Evolutionary conservation across 495 filamentous ascomycete species (phyloP), one percentile per base, ranked within the genome.

Genomic region (Penicillium bovifimosum): DNA sequence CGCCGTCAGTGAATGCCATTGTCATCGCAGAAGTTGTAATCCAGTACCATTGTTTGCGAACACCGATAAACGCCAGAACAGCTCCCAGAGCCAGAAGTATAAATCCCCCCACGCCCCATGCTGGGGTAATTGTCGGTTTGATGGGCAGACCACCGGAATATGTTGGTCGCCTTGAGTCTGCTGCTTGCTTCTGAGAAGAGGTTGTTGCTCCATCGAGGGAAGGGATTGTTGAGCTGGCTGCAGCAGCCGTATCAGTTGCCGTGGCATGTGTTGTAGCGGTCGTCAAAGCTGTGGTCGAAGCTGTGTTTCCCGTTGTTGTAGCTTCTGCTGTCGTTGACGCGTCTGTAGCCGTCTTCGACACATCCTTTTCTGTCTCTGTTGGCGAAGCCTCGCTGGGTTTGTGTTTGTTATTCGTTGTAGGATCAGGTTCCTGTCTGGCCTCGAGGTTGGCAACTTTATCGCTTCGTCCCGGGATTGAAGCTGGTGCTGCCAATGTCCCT

Each of bases 61-160:
- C 89, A 0, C 92, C 92, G 54, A 96, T 77, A 31, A 96, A 62
- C 13, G 83, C 79, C 54, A 90, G 85, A 18, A 83, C 71, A 10
- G 76, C 59, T 9, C 92, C 92, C 10, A 81, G 79, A 14, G 82
- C 61, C 14, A 96, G 73, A 27, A 96, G 72, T 43, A 96, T 75
- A 26, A 86, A 81, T 7, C 92, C 92, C 27, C 86, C 81, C 50
- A 96, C 81, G 9, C 82, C 86, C 64, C 88, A 77, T 46, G 83
- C 90, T 9, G 92, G 91, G 9, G 88, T 95, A 39, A 96, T 79
- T 27, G 60, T 62, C 1, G 92, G 91, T 13, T 80, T 60, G 39
- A 96, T 74, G 0, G 92, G 92, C 20, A 96, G 77, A 41, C 58
- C 61, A 32, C 66, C 63, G 0, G 60, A 52, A 16, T 64, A 61